Base-by-base conservation (phyloP, 192 early-diverging fungal species). In the Chytriomyces hyalinus region DNA sequence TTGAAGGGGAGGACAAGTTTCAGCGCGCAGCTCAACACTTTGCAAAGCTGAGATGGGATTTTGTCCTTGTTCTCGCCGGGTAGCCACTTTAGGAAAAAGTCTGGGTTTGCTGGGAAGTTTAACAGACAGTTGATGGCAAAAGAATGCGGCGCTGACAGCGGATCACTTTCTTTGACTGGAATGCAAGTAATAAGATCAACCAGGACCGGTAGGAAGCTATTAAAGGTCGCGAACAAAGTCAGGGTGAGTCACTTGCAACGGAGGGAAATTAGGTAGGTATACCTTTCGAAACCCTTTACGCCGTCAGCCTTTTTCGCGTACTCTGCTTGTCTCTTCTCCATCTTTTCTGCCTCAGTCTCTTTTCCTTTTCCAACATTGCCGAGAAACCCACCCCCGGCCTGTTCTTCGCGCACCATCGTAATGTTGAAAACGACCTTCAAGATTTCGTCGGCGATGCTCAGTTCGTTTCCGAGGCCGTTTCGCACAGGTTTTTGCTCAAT, bases 91-190 rank as follows among this genome's bases (percentile, higher is more conserved):
- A 70, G 65, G 49, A 70, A 70, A 28, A 80, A 79, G 49, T 70
- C 49, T 5, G 77, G 76, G n/a, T 90, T 86, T 5, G 82, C 71
- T 15, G 87, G 87, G 59, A 83, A 85, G 69, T 88, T 88, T 73
- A 95, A 79, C 5, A 95, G 78, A 0, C 88, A 87, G 76, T 95
- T 92, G n/a, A 95, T 88, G 0, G 90, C 91, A 81, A 94, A 92
- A 6, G 90, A 90, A 48, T 92, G 87, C 44, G 94, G 94, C 15
- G 94, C 85, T 24, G 85, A 68, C n/a, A 95, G 69, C 13, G 92
- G 90, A 15, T 69, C 64, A 5, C 64, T 53, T 50, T 80, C 78
- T 10, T 64, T 63, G 7, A 81, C 24, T 24, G 74, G 68, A 65
- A 71, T 64, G 51, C 53, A 81, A 22, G 26, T 67, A 49, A 85